Percentiles rank a stretch among this genome's conserved stretches.
phyloP scores from a whole-genome alignment of 208 protist genomes.

The Wallacemonas collosoma region DNA sequence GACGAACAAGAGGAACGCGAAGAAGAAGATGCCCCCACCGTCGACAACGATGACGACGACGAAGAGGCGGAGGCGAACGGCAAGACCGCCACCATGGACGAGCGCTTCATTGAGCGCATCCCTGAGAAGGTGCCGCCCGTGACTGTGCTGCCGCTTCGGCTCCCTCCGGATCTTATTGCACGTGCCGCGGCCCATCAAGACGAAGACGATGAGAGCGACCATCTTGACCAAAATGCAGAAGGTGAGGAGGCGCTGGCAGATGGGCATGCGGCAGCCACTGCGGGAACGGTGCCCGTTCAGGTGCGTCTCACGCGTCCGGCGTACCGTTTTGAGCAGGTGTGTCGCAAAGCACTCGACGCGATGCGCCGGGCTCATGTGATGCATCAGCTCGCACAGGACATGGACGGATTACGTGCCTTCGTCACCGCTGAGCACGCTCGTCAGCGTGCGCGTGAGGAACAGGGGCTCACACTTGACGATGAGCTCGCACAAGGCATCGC shows the following conservation, averaged over 20 bases:
- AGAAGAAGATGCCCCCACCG: slow-evolving; percentile 2
- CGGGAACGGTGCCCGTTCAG: neutral
- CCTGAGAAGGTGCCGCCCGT: slow-evolving; percentile 13
- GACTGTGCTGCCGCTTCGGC: neutral
- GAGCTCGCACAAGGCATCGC: slow-evolving; percentile 5
- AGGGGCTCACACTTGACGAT: slow-evolving; percentile 17
- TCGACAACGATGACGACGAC: slow-evolving; percentile 26
- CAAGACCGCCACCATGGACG: slow-evolving; percentile 1
- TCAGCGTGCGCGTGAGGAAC: slow-evolving; percentile 16
- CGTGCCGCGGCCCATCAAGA: neutral
- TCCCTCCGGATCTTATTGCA: slow-evolving; percentile 12
- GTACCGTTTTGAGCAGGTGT: slow-evolving; percentile 8
- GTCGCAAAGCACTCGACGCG: neutral
- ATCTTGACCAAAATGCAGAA: no score
- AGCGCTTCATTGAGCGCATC: slow-evolving; percentile 14
- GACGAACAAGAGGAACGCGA: slow-evolving; percentile 27
- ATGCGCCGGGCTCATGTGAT: slow-evolving; percentile 8
- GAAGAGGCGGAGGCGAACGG: slow-evolving; percentile 10
- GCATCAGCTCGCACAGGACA: slow-evolving; percentile 11
- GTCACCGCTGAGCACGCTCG: neutral
- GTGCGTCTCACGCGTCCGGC: slow-evolving; percentile 7
- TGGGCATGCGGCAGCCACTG: neutral
- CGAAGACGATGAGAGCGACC: neutral
- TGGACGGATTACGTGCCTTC: slow-evolving; percentile 10
- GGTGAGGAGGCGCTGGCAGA: neutral